Conservation (phyloP, 1,139 yeast species). For the Magnusiomyces ingens region DNA sequence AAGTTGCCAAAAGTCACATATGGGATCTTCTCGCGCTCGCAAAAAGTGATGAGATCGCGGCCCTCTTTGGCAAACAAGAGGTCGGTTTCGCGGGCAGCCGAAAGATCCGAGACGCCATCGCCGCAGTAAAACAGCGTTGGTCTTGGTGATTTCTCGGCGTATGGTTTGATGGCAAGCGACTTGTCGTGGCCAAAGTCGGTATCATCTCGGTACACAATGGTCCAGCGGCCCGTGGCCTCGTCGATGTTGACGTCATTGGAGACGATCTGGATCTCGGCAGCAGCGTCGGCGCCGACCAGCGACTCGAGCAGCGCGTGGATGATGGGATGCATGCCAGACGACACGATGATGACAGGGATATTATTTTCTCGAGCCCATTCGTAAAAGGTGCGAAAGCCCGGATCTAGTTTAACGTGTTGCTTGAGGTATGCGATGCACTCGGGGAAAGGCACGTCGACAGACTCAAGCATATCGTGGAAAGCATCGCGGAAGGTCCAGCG, state of each 20-base stretch:
- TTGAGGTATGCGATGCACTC: conserved; percentile 61
- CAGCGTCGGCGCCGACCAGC: conserved; percentile 72
- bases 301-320: conserved; percentile 68
- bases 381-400: conserved; percentile 80
- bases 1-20: conserved; percentile 76
- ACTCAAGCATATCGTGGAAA: conserved; percentile 74
- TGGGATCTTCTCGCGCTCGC: conserved; percentile 73
- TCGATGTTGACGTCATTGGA: conserved; percentile 68
- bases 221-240: conserved; percentile 57
- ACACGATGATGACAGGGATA: conserved; percentile 69
- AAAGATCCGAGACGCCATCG: conserved; percentile 91
- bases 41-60: conserved; percentile 78
- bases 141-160: conserved; percentile 34
- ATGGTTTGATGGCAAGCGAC: conserved; percentile 70
- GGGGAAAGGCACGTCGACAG: conserved; percentile 67
- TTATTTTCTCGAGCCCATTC: conserved; percentile 65
- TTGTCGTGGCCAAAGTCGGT: conserved; percentile 93
- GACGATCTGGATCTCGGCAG: conserved; percentile 66
- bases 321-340: conserved; percentile 90
- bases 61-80: conserved; percentile 90
- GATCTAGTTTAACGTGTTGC: conserved; percentile 64
- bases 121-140: conserved; percentile 86
- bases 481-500: conserved; percentile 65
- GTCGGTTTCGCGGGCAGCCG: conserved; percentile 94
- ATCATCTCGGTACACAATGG: conserved; percentile 76